A percentile compares a stretch with the other conserved stretches of the same genome.
Conservation (phyloP, 768 basidiomycete genomes). For the Tephrocybe sp. region DNA sequence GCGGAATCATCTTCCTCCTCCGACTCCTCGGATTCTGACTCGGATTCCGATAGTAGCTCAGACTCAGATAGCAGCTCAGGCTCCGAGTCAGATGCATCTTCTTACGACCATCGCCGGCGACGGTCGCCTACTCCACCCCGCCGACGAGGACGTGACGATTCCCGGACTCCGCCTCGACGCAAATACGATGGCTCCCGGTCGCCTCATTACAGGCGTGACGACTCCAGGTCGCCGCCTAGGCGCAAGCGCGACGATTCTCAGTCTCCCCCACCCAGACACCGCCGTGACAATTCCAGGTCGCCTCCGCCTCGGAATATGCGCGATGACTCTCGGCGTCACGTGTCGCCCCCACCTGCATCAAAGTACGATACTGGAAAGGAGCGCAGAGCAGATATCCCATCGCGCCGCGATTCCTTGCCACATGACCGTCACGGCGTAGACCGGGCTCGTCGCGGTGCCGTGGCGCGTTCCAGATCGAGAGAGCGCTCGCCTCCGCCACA, state of each 20-base stretch:
- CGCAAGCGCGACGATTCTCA: neutral
- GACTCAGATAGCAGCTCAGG: conserved; percentile 22
- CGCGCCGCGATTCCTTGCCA: conserved; percentile 15
- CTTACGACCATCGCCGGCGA: conserved; percentile 22
- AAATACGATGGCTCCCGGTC: conserved; percentile 4
- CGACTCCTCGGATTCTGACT: conserved; percentile 38
- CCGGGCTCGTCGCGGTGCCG: conserved; percentile 7
- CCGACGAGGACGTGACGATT: conserved; percentile 18
- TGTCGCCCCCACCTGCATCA: conserved; percentile 10
- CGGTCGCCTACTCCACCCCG: conserved; percentile 25
- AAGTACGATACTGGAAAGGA: conserved; percentile 5
- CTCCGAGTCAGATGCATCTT: conserved; percentile 18
- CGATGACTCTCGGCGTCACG: conserved; percentile 12
- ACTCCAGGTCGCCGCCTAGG: conserved; percentile 22
- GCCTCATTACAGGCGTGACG: conserved; percentile 16
- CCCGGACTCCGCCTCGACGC: conserved; percentile 17
- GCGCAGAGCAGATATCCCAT: conserved; percentile 11
- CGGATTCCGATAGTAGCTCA: conserved; percentile 25
- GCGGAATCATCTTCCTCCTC: conserved; percentile 42
- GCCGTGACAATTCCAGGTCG: conserved; percentile 21
- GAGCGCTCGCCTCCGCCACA: conserved; percentile 25
- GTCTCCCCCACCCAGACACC: conserved; percentile 11
- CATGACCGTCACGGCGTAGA: conserved; percentile 9
- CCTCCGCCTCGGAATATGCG: conserved; percentile 22
- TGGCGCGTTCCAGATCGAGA: conserved; percentile 8